A percentile compares a stretch with the other conserved stretches of the same genome.
Evolutionary conservation across 805 yeast species (phyloP).

Genomic region (Zygosaccharomyces pseudorouxii): DNA sequence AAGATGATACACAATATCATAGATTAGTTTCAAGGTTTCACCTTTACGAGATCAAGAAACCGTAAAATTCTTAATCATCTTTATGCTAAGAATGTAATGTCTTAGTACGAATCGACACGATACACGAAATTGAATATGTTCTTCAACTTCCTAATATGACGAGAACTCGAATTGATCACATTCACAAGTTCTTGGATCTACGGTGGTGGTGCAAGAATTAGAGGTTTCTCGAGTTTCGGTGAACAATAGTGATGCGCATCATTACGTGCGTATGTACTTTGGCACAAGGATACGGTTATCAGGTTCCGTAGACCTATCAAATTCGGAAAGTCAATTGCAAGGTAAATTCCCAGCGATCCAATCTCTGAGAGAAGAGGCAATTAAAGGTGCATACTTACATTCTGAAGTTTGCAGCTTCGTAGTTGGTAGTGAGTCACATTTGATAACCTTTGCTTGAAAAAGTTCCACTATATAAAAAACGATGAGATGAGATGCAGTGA

Average conservation of each 20-base stretch:
- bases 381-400: neutral
- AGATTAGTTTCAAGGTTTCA: neutral
- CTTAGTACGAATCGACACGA: neutral
- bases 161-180: neutral
- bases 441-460: neutral
- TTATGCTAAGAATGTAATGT: neutral
- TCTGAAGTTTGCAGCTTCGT: neutral
- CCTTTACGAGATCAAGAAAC: neutral
- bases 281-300: too few relatives aligned
- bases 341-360: too few relatives aligned
- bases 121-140: neutral
- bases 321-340: too few relatives aligned
- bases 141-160: neutral
- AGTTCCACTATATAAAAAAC: neutral
- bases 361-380: neutral
- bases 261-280: too few relatives aligned
- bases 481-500: neutral
- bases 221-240: neutral
- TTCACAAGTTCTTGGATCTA: neutral
- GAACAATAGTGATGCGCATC: neutral
- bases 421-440: neutral
- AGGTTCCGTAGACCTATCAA: too few relatives aligned
- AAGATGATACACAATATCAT: neutral
- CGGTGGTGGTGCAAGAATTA: neutral
- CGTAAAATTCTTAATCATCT: conserved; percentile 1